Conservation (phyloP, 1,284 basidiomycete genomes). For the Agroathelia rolfsii region DNA sequence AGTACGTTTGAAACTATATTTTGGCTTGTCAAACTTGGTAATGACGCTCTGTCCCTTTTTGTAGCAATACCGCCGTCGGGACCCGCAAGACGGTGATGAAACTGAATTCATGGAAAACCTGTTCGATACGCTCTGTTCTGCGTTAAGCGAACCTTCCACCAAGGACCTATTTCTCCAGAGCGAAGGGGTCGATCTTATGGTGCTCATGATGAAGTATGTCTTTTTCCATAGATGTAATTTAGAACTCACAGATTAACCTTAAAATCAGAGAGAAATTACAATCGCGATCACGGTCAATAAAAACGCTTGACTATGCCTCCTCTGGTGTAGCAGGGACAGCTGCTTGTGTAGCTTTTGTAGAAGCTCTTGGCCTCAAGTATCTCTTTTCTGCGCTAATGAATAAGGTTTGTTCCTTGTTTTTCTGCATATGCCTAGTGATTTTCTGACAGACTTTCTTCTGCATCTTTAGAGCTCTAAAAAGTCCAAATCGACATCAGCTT, state of each 20-base stretch:
- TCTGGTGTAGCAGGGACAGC: conserved; percentile 68
- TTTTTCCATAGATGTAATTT: conserved; percentile 4
- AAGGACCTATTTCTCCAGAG: conserved; percentile 80
- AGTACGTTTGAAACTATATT: conserved; percentile 36
- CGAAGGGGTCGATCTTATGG: conserved; percentile 95
- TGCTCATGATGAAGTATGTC: conserved; percentile 86
- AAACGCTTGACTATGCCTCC: conserved; percentile 86
- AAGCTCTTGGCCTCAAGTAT: conserved; percentile 79
- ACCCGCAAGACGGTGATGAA: conserved; percentile 83
- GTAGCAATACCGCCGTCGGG: conserved; percentile 77
- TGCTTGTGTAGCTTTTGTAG: conserved; percentile 82
- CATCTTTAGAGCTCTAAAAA: conserved; percentile 43
- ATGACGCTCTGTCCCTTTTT: conserved; percentile 7
- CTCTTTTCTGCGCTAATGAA: conserved; percentile 91
- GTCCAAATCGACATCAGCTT: conserved; percentile 36
- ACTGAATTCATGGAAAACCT: conserved; percentile 96
- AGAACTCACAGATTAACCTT: conserved; percentile 8
- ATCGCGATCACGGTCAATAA: conserved; percentile 75
- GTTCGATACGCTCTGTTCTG: conserved; percentile 84
- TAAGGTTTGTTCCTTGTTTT: conserved; percentile 46
- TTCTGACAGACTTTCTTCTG: conserved; percentile 7
- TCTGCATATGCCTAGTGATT: not conserved
- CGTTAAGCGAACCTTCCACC: conserved; percentile 63
- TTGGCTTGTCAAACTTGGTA: conserved; percentile 3
- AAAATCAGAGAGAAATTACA: conserved; percentile 67